Conservation (phyloP, 208 protist genomes). For the Spongospora subterranea region DNA sequence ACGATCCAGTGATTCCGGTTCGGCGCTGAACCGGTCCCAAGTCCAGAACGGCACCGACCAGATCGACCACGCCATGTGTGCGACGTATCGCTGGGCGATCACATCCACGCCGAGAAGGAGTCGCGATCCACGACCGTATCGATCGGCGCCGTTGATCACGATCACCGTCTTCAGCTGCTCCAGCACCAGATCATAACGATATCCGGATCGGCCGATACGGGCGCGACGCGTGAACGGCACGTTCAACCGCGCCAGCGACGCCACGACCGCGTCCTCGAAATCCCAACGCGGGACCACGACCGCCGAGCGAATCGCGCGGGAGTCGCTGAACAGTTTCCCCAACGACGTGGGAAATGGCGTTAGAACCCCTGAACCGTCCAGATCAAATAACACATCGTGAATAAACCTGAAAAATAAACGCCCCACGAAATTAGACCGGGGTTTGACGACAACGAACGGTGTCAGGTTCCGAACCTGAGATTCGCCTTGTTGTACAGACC, state of each 20-base stretch:
- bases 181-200: not conserved
- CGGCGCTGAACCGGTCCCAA: no score
- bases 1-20: no score
- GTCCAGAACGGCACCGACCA: not conserved
- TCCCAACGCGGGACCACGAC: not conserved
- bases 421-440: not conserved
- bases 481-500: not conserved
- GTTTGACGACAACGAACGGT: not conserved
- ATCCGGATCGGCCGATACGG: not conserved
- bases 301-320: not conserved
- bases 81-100: not conserved
- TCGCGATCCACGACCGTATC: not conserved
- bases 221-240: not conserved
- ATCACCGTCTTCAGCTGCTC: not conserved
- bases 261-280: not conserved
- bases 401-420: not conserved
- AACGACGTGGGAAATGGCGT: not conserved
- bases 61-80: not conserved
- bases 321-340: not conserved
- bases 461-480: not conserved
- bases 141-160: not conserved
- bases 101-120: not conserved
- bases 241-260: not conserved
- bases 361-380: no score
- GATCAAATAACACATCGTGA: not conserved